Evolutionary conservation across 169 alveolate genomes (phyloP), one percentile per base, ranked within the genome.

Genomic region (Plasmodium relictum): DNA sequence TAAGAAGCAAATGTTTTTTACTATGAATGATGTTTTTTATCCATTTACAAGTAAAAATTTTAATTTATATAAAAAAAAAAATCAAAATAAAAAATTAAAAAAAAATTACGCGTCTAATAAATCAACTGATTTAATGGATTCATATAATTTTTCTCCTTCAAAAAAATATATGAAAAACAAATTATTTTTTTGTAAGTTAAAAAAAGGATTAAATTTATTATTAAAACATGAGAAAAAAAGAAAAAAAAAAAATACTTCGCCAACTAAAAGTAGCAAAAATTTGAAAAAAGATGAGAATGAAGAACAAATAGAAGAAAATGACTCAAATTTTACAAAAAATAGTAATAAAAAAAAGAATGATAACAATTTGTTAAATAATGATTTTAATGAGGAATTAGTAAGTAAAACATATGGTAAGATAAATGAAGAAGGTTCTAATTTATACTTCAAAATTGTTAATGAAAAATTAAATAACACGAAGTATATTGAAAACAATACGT

Each of bases 151-250:
- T 20, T 41, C 14, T 14, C 62, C 80, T 3, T 37, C 70, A 10
- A 66, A 70, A 39, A 54, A 52, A 42, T 65, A 80, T 50, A n/a
- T 66, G 10, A 80, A 66, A 52, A 80, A 71, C 31, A 80, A 80
- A 52, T 41, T 54, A 12, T 65, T 65, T 37, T 68, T 26, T 58
- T 41, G 72, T 0, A 80, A 61, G 52, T 66, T 80, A 48, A 80
- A 66, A 70, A 80, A 65, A 41, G 90, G 90, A 0, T 26, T 80
- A 16, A 80, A 66, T 66, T 16, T 80, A 3, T 39, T 80, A 10
- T 61, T 80, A 6, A 80, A 66, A 10, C 59, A 80, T 80, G 90
- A 80, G 44, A 80, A 80, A 50, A 80, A 66, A 71, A 50, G 37
- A 20, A 80, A 50, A 61, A 76, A 65, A 69, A 16, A 76, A 22